Base-by-base conservation (phyloP, 768 basidiomycete species). In the Boletus rubroflammeus region DNA sequence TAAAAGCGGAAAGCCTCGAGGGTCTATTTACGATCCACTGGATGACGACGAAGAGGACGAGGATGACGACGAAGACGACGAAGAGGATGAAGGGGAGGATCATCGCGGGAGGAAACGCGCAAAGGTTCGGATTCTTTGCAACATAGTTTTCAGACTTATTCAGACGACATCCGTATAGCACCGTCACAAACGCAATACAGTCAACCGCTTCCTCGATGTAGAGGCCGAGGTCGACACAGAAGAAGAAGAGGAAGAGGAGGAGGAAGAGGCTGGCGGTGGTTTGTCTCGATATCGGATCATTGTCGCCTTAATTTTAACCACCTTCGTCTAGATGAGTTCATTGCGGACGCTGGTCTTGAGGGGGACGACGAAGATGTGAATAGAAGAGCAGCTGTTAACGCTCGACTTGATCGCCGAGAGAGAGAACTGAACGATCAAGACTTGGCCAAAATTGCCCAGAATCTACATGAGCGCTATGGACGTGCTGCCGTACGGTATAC, bases 211-310 rank as follows among this genome's bases (percentile, higher is more conserved):
- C 85, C 77, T 98, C 61, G 97, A 98, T 82, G 81, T 95, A 53
- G 93, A 96, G 74, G 94, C 93, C 51, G 93, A 93, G 68, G 95
- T 96, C 19, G 93, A 93, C 61, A 94, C 97, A 29, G 97, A 98
- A 19, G 97, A 98, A 4, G 96, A 97, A 34, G 97, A 98, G 25
- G 88, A 89, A 3, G 93, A 96, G 19, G 92, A 86, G 6, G 90
- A 90, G 3, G 88, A 89, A 19, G 90, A 91, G 50, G 81, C 79
- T 54, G 88, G 77, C 11, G 73, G 76, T 61, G 80, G 78, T 80
- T 42, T 17, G 78, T 65, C 38, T 47, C 40, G 28, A 21, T 41
- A 29, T 53, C 8, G 2, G 40, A 26, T 51, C 5, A 13, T 13
- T 29, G 41, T 50, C n/a, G n/a, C 36, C 46, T 50, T 35, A 17